Percentiles rank a stretch among this genome's conserved stretches.
These are phyloP conservation scores for Tetrapyrgos nigripes DNA, from an alignment of 1,284 basidiomycete species.

Conservation along the genomic window DNA sequence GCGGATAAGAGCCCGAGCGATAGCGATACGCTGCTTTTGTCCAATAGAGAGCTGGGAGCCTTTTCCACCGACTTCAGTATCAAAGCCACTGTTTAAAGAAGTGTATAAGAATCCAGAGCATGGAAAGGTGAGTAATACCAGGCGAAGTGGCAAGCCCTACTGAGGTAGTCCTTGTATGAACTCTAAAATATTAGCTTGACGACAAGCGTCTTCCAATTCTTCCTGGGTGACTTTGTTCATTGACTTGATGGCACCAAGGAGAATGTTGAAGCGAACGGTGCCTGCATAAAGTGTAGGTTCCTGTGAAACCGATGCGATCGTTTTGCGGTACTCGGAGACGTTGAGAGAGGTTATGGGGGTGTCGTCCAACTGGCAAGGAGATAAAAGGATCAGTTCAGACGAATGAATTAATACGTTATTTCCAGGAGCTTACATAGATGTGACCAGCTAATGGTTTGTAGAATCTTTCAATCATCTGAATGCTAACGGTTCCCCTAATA, in stretches of 20 bases:
- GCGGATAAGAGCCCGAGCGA: conserved; percentile 93
- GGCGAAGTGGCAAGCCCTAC: conserved; percentile 52
- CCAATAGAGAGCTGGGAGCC: conserved; percentile 94
- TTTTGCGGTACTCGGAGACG: conserved; percentile 82
- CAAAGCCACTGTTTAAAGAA: conserved; percentile 67
- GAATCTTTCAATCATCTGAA: conserved; percentile 90
- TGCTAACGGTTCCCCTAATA: conserved; percentile 45
- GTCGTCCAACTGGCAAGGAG: conserved; percentile 70
- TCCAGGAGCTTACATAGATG: conserved; percentile 56
- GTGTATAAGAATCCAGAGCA: conserved; percentile 6
- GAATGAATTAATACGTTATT: neutral
- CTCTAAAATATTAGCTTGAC: conserved; percentile 89
- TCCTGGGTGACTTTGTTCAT: conserved; percentile 84
- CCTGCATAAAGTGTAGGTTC: conserved; percentile 93
- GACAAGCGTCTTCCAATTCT: conserved; percentile 86
- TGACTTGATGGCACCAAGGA: conserved; percentile 88
- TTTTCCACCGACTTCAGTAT: conserved; percentile 94
- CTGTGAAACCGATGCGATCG: conserved; percentile 91
- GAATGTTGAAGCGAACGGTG: conserved; percentile 87
- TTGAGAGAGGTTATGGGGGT: conserved; percentile 84
- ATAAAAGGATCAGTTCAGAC: conserved; percentile 2
- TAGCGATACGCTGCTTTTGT: conserved; percentile 96
- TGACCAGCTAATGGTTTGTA: conserved; percentile 83
- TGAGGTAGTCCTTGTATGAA: conserved; percentile 90
- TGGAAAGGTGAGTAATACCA: neutral